These are phyloP conservation scores for Coemansia sp. DNA, from an alignment of 192 early-diverging fungal genomes.

Conservation along the genomic window DNA sequence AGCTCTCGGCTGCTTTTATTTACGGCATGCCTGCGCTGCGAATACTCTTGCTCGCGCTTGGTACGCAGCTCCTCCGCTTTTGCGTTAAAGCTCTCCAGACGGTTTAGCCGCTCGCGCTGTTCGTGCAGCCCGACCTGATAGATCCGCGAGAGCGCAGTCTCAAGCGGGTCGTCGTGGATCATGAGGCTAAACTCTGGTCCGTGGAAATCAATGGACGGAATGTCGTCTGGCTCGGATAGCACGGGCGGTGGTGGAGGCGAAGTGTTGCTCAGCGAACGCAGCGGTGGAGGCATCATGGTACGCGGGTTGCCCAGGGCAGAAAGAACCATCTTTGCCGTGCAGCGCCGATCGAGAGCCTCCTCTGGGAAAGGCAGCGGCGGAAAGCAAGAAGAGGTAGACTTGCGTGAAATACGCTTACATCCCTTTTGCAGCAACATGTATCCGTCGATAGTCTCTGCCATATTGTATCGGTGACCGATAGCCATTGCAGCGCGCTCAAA, in stretches of 20 bases:
- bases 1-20: conserved; percentile 1
- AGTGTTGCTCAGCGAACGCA: conserved; percentile 31
- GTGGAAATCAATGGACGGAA: conserved; percentile 49
- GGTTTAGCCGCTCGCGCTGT: conserved; percentile 53
- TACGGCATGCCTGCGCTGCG: neutral
- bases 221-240: conserved; percentile 39
- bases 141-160: conserved; percentile 54
- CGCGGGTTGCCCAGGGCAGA: conserved; percentile 35
- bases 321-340: conserved; percentile 30
- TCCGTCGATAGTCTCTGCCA: conserved; percentile 55
- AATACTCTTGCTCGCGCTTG: conserved; percentile 28
- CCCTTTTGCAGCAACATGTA: conserved; percentile 51
- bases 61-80: conserved; percentile 42
- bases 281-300: conserved; percentile 36
- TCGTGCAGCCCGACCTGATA: conserved; percentile 51
- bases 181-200: conserved; percentile 43
- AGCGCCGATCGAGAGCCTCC: conserved; percentile 12
- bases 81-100: conserved; percentile 49
- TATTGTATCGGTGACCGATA: conserved; percentile 49
- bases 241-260: conserved; percentile 28
- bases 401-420: conserved; percentile 52
- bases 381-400: conserved; percentile 30
- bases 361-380: conserved; percentile 29
- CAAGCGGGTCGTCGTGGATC: conserved; percentile 58
- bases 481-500: conserved; percentile 48